Base-by-base conservation (phyloP, 2,329 filamentous ascomycete genomes). In the Colletotrichum aenigma region DNA sequence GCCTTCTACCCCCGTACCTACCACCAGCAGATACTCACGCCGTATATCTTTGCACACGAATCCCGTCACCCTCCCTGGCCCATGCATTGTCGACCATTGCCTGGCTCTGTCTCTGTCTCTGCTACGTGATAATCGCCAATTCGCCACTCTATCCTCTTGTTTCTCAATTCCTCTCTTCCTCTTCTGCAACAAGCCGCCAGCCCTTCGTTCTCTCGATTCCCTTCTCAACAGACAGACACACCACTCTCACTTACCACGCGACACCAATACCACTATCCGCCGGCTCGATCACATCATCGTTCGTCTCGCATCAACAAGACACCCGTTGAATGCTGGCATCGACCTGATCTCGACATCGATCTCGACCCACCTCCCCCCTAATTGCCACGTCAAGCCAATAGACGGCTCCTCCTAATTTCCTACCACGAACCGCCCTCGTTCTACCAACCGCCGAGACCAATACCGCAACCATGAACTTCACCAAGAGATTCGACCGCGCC, bases 401-500 rank as follows among this genome's bases (percentile, higher is more conserved):
- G 7, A 12, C 18, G 10, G 43, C 18, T 18, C 61, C 38, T 32
- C 61, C 38, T 32, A 60, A 76, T 30, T 55, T 15, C 43, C 52
- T 16, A 18, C 58, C 32, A 26, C 43, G n/a, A 52, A 52, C 15
- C 16, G 12, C 28, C 13, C 26, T 52, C 55, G 28, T 61, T 60
- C 24, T 26, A 43, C n/a, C 15, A 8, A 38, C 12, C 13, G 15
- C 24, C 48, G 55, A 18, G 18, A 34, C 4, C 21, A 24, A 67
- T 64, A 61, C 70, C 76, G 74, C 62, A 77, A 83, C 58, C 38
- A 91, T 91, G 90, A 86, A 89, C 80, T 87, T 92, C 81, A 89
- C 88, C 86, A 98, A 98, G 89, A 98, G 97, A 84, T 92, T 98
- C 83, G 96, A 96, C 87, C 94, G 96, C 82, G 93, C 98, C 89